Conservation (phyloP, 345 rosid species). For the Lagerstroemia speciosa region DNA sequence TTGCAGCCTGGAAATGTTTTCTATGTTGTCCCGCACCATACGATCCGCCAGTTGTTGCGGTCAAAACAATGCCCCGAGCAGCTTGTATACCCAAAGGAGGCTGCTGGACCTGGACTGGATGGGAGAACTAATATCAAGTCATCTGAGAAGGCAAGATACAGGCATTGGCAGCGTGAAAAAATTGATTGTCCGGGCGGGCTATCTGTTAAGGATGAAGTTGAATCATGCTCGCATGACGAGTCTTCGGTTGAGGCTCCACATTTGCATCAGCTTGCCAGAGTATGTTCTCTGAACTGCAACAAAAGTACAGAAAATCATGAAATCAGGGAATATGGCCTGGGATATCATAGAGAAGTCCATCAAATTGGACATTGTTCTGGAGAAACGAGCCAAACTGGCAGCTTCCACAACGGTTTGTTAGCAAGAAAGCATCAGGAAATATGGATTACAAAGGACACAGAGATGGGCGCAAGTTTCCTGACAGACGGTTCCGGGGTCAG, state of each 20-base stretch:
- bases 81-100: not conserved
- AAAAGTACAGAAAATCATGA: not conserved
- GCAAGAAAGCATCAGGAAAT: not conserved
- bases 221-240: not conserved
- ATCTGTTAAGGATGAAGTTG: not conserved
- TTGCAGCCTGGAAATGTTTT: constrained; percentile 30
- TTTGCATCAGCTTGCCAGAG: not conserved
- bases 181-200: not conserved
- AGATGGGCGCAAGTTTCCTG: not conserved
- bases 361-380: not conserved
- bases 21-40: constrained; percentile 30
- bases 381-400: not conserved
- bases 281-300: not conserved
- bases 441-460: not conserved
- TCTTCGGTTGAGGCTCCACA: not conserved
- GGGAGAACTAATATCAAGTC: not conserved
- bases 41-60: constrained; percentile 18
- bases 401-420: not conserved
- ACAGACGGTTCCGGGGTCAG: not conserved
- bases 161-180: not conserved
- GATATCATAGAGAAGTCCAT: not conserved
- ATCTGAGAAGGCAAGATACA: not conserved
- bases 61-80: not conserved
- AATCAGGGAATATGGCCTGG: not conserved
- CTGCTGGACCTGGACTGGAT: not conserved